Evolutionary conservation across 2,329 filamentous ascomycete genomes (phyloP).

Genomic region (Aspergillus quadricinctus): DNA sequence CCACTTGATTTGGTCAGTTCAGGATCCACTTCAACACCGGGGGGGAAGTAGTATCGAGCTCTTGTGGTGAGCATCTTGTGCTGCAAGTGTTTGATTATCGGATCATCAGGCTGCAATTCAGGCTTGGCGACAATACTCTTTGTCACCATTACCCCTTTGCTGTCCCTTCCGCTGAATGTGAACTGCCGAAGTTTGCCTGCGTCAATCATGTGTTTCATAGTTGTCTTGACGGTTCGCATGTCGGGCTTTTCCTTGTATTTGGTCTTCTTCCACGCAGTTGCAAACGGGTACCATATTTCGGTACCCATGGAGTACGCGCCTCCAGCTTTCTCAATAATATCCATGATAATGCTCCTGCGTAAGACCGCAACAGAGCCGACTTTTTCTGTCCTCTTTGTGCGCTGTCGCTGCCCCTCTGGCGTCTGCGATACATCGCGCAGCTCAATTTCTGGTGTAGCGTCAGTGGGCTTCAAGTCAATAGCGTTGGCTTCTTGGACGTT

Average conservation of each 20-base stretch:
- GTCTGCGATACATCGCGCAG: slow-evolving; percentile 1
- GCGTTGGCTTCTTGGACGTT: background rate
- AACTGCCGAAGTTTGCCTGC: slow-evolving; percentile 50
- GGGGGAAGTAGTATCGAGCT: slow-evolving; percentile 43
- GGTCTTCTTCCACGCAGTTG: slow-evolving; percentile 48
- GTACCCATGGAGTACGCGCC: slow-evolving; percentile 54
- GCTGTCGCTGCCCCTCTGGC: slow-evolving; percentile 2
- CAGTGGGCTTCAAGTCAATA: background rate
- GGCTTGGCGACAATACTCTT: slow-evolving; percentile 48
- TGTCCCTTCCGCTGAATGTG: slow-evolving; percentile 48
- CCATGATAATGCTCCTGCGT: slow-evolving; percentile 49
- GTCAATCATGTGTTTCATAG: slow-evolving; percentile 49
- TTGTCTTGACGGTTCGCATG: slow-evolving; percentile 47
- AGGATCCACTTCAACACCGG: slow-evolving; percentile 37
- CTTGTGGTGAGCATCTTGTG: slow-evolving; percentile 46
- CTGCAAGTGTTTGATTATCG: slow-evolving; percentile 46
- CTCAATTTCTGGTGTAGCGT: background rate
- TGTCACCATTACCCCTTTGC: slow-evolving; percentile 46
- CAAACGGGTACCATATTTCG: slow-evolving; percentile 54
- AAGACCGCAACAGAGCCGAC: slow-evolving; percentile 44
- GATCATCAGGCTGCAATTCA: slow-evolving; percentile 42
- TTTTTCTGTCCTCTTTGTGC: slow-evolving; percentile 17
- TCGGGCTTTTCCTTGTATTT: slow-evolving; percentile 47
- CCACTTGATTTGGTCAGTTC: slow-evolving; percentile 27
- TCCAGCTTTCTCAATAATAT: slow-evolving; percentile 50